Percentiles rank a stretch among this genome's conserved stretches.
Conservation (phyloP, 441 rosid genomes). For the Mallotus repandus region DNA sequence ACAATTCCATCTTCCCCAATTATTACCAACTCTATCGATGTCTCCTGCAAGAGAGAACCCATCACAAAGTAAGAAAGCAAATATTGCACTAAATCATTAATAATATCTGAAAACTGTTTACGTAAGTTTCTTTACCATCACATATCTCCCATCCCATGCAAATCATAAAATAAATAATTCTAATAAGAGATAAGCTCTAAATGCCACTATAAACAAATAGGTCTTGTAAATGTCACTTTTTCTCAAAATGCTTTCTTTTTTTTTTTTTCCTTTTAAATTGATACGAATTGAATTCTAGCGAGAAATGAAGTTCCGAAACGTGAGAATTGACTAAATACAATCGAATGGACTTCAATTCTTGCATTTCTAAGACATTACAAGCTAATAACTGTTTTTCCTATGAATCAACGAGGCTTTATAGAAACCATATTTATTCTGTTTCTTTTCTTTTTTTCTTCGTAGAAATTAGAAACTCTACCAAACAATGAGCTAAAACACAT, state of each 20-base stretch:
- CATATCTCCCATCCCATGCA: background rate
- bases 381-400: too few species aligned
- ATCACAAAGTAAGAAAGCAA: background rate
- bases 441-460: too few species aligned
- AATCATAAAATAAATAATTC: background rate
- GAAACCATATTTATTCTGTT: too few species aligned
- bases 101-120: background rate
- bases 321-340: too few species aligned
- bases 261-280: too few species aligned
- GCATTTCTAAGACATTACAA: too few species aligned
- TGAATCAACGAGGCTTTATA: too few species aligned
- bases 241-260: background rate
- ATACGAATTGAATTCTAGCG: too few species aligned
- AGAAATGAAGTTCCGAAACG: too few species aligned
- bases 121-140: background rate
- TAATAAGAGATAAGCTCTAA: background rate
- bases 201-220: background rate
- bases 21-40: constrained; percentile 84
- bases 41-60: constrained; percentile 52
- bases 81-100: too few species aligned
- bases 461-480: background rate
- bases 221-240: background rate
- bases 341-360: too few species aligned
- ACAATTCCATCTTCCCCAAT: constrained; percentile 76
- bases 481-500: background rate